Base-by-base conservation (phyloP, 2,329 filamentous ascomycete genomes). In the Colletotrichum sp. region DNA sequence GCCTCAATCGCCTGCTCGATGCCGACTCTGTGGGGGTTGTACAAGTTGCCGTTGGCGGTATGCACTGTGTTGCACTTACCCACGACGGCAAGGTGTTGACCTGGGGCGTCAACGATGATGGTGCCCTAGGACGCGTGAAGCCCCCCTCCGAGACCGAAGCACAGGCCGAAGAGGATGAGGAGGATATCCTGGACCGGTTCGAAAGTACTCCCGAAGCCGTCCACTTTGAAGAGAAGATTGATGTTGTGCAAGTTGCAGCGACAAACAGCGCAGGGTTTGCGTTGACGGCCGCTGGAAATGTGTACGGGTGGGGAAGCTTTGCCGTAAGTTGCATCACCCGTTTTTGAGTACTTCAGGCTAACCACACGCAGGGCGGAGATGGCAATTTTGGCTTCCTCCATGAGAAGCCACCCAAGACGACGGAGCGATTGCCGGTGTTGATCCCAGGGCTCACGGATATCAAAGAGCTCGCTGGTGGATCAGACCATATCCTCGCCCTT, bases 241-340 rank as follows among this genome's bases (percentile, higher is more conserved):
- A 86, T 11, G 90, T 93, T 75, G 87, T 88, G 13, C 87, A 90
- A 75, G 84, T 94, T 63, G 87, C 86, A 58, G 91, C 91, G 43
- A 89, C 88, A n/a, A 91, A 93, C 78, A 91, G 88, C 76, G 87
- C 88, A 24, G 90, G 89, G 3, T 92, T 93, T 78, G 91, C 87
- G 8, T 84, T 94, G 18, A 93, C 91, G 6, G 86, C 88, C 13
- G 86, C 89, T 65, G 92, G 92, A 18, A 83, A 86, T 29, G 90
- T 93, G 29, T 93, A 91, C 78, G 91, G 91, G 59, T 93, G 92
- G 90, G 92, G 92, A 21, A 91, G 90, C 18, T 93, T 93, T 84
- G 84, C 90, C 79, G 88, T 80, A 75, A 67, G 77, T 72, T 27
- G 21, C 7, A 1, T 21, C 21, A 29, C 21, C 27, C 16, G 54